Conservation (phyloP, 2,329 filamentous ascomycete species). For the Sordariomycetes sp. region DNA sequence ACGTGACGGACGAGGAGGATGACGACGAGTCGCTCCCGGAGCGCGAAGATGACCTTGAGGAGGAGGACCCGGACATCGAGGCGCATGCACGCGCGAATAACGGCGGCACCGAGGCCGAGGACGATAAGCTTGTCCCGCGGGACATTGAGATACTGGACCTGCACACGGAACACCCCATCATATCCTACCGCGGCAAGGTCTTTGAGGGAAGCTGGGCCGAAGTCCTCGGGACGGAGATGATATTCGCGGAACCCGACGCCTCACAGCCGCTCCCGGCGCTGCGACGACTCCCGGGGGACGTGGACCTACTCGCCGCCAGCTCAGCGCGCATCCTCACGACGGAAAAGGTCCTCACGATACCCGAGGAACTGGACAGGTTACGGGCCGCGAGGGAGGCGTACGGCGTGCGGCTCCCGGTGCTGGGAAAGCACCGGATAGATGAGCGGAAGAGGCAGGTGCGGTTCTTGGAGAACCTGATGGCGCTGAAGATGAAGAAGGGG, state of each 20-base stretch:
- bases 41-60: slow-evolving; percentile 15
- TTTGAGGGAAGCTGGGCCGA: slow-evolving; percentile 74
- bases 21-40: slow-evolving; percentile 17
- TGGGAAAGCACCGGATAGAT: slow-evolving; percentile 30
- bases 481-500: slow-evolving; percentile 48
- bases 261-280: slow-evolving; percentile 25
- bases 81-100: not conserved
- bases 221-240: slow-evolving; percentile 71
- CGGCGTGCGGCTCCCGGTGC: slow-evolving; percentile 26
- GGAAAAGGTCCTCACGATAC: slow-evolving; percentile 40
- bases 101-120: slow-evolving; percentile 2
- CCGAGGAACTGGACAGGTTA: slow-evolving; percentile 22
- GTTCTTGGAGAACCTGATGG: slow-evolving; percentile 54
- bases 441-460: slow-evolving; percentile 32
- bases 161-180: slow-evolving; percentile 60
- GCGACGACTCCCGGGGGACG: slow-evolving; percentile 39
- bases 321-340: slow-evolving; percentile 56
- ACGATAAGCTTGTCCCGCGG: slow-evolving; percentile 9
- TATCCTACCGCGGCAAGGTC: slow-evolving; percentile 66
- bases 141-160: slow-evolving; percentile 73
- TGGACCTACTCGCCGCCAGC: slow-evolving; percentile 61
- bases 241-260: slow-evolving; percentile 43
- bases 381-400: slow-evolving; percentile 22
- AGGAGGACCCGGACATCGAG: slow-evolving; percentile 2
- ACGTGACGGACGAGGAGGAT: slow-evolving; percentile 11